Percentiles rank a stretch among this genome's conserved stretches.
phyloP scores from a whole-genome alignment of 495 filamentous ascomycete species.

The Talaromyces stipitatus region DNA sequence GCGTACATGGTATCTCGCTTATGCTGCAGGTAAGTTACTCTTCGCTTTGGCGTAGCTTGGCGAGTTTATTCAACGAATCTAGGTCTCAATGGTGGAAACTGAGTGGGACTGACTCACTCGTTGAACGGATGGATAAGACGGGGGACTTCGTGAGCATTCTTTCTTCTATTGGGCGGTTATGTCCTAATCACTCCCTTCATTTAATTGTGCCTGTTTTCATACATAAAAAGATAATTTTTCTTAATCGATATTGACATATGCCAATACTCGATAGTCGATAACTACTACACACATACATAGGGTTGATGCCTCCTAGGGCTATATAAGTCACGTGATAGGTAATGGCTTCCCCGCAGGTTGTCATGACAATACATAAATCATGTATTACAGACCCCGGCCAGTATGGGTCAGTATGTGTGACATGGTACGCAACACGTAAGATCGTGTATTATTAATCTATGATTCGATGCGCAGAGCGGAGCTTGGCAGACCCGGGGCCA shows the following conservation, averaged over 20 bases:
- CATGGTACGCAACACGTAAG: background rate
- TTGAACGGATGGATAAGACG: background rate
- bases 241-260: background rate
- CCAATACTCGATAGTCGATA: too few species aligned
- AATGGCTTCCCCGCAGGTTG: background rate
- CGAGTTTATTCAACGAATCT: background rate
- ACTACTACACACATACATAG: too few species aligned
- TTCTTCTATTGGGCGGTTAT: background rate
- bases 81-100: background rate
- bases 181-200: background rate
- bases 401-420: background rate
- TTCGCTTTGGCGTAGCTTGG: background rate
- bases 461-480: background rate
- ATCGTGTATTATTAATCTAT: background rate
- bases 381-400: too few species aligned
- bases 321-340: background rate
- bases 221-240: background rate
- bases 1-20: constrained; percentile 83
- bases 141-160: background rate
- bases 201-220: background rate
- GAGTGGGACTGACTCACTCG: background rate
- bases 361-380: background rate
- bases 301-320: too few species aligned
- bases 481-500: background rate
- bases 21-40: constrained; percentile 51